phyloP scores from a whole-genome alignment of 164 flowering plant species.

The Tetracentron sinense region DNA sequence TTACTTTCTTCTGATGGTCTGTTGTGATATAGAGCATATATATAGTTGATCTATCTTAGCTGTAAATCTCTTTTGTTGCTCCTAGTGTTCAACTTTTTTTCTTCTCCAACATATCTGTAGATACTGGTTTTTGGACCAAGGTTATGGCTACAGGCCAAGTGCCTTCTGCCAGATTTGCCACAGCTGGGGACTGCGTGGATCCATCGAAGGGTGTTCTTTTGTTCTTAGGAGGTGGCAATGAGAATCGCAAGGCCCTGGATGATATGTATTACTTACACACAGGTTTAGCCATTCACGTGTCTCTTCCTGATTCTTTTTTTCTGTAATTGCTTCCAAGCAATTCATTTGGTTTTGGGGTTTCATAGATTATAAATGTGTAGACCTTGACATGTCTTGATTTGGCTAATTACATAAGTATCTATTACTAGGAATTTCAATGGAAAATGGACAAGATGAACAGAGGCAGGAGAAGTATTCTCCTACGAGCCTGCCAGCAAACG shows the following conservation, averaged over 20 bases:
- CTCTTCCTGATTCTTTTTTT: conserved; percentile 5
- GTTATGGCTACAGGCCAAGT: conserved; percentile 55
- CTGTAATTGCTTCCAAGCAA: too few species aligned
- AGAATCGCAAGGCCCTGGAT: conserved; percentile 80
- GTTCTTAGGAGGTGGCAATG: conserved; percentile 88
- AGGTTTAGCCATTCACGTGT: conserved; percentile 39
- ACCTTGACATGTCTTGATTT: conserved; percentile 7
- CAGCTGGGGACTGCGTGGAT: conserved; percentile 85
- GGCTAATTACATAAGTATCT: conserved; percentile 1
- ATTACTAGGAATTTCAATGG: conserved; percentile 52
- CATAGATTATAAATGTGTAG: too few species aligned
- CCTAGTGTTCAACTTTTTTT: background rate
- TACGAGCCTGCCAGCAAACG: too few species aligned
- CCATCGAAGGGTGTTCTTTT: conserved; percentile 54
- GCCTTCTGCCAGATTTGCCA: conserved; percentile 91
- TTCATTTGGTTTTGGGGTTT: too few species aligned
- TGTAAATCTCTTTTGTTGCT: too few species aligned
- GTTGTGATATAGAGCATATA: too few species aligned
- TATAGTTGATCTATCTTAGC: too few species aligned
- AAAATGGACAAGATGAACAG: conserved; percentile 43
- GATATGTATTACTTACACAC: conserved; percentile 89
- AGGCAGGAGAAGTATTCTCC: conserved; percentile 73
- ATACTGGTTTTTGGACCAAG: conserved; percentile 75
- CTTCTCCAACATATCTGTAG: conserved; percentile 32
- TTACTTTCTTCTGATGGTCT: too few species aligned